These are phyloP conservation scores for Corylus avellana DNA, from an alignment of 306 rosid species.

Conservation along the genomic window DNA sequence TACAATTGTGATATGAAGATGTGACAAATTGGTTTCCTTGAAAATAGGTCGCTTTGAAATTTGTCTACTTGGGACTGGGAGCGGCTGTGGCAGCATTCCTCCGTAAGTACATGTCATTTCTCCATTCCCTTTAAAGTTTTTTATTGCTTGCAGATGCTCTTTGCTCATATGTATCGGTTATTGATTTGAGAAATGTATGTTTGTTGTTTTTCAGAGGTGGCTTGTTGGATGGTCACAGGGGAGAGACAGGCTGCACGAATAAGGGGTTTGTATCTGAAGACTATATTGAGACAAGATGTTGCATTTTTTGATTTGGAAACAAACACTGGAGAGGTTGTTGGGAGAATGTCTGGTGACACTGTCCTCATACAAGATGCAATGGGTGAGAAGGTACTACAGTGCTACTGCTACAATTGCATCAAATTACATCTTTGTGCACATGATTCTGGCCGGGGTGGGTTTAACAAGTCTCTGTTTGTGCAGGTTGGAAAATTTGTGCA, in stretches of 20 bases:
- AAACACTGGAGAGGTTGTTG: conserved; percentile 26
- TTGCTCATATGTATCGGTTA: background rate
- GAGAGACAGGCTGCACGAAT: conserved; percentile 43
- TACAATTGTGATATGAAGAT: background rate
- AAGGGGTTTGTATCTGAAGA: conserved; percentile 33
- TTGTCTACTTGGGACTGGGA: conserved; percentile 23
- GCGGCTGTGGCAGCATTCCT: conserved; percentile 18
- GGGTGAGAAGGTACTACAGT: conserved; percentile 34
- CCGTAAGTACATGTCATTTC: conserved; percentile 17
- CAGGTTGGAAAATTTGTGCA: conserved; percentile 79
- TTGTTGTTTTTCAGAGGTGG: conserved; percentile 31
- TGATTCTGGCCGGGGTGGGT: background rate
- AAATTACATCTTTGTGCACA: background rate
- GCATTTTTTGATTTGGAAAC: conserved; percentile 27
- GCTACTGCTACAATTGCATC: background rate
- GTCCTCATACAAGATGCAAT: conserved; percentile 33
- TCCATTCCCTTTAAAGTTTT: background rate
- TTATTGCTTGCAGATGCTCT: background rate
- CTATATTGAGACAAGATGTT: conserved; percentile 36
- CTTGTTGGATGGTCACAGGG: conserved; percentile 44
- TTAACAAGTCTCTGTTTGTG: conserved; percentile 1
- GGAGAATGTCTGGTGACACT: conserved; percentile 32
- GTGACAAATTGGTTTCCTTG: background rate
- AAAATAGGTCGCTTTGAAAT: conserved; percentile 9
- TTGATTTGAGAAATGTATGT: background rate